A percentile compares a stretch with the other conserved stretches of the same genome.
phyloP scores from a whole-genome alignment of 352 stramenopile genomes.

The Phytophthora boehmeriae region DNA sequence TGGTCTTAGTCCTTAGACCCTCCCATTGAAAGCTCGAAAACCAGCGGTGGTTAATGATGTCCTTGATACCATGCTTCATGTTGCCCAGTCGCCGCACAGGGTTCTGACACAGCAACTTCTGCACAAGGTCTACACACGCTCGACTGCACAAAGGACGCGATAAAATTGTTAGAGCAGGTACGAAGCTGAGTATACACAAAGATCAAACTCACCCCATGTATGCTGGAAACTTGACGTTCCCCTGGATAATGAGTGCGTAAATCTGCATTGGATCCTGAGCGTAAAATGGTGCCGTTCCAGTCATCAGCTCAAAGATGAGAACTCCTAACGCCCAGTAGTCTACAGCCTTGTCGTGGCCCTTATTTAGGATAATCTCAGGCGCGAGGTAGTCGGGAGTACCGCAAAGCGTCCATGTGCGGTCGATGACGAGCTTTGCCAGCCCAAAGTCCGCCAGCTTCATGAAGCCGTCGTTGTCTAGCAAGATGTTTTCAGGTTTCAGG shows the following conservation, averaged over 20 bases:
- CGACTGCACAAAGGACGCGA: constrained; percentile 33
- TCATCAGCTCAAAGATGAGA: constrained; percentile 91
- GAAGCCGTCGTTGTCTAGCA: constrained; percentile 85
- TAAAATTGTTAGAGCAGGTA: constrained; percentile 1
- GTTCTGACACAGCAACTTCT: constrained; percentile 87
- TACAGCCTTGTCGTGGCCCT: constrained; percentile 89
- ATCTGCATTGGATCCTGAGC: constrained; percentile 92
- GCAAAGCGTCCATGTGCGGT: constrained; percentile 91
- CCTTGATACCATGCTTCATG: constrained; percentile 86
- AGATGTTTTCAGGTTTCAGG: constrained; percentile 91
- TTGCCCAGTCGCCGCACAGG: constrained; percentile 75
- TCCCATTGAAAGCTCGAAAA: constrained; percentile 80
- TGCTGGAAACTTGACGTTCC: constrained; percentile 84
- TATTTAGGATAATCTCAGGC: constrained; percentile 93
- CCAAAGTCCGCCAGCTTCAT: constrained; percentile 94
- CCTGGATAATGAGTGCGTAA: constrained; percentile 91
- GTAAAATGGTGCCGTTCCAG: constrained; percentile 87
- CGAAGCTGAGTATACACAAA: background rate
- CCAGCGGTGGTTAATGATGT: constrained; percentile 88
- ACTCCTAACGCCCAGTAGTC: constrained; percentile 93
- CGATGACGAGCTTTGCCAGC: constrained; percentile 89
- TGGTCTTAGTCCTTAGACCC: constrained; percentile 54
- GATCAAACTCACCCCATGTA: constrained; percentile 66
- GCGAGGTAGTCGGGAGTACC: constrained; percentile 93
- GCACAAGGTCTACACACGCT: constrained; percentile 83